phyloP scores from a whole-genome alignment of 805 yeast species.

The Nakazawaea ambrosiae region DNA sequence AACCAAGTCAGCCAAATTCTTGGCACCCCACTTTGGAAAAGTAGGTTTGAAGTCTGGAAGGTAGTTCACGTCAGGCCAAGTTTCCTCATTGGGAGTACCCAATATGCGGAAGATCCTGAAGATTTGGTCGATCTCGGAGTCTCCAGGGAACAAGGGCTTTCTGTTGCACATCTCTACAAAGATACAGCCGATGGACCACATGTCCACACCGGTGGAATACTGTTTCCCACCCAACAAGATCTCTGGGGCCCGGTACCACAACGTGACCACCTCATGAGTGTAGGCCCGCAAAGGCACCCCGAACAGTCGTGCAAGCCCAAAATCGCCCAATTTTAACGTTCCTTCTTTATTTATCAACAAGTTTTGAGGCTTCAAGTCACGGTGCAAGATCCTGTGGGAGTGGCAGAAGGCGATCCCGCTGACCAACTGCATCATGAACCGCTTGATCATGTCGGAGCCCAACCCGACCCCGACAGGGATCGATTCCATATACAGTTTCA shows the following conservation, averaged over 20 bases:
- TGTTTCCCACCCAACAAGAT: constrained; percentile 93
- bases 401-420: constrained; percentile 93
- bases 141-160: constrained; percentile 94
- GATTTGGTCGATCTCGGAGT: constrained; percentile 95
- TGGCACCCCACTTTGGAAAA: constrained; percentile 84
- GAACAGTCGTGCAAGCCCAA: constrained; percentile 94
- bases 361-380: constrained; percentile 96
- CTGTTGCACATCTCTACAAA: constrained; percentile 97
- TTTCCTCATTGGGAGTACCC: constrained; percentile 90
- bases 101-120: constrained; percentile 85
- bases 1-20: constrained; percentile 60
- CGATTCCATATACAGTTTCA: constrained; percentile 94
- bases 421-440: constrained; percentile 86
- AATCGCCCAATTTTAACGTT: constrained; percentile 83
- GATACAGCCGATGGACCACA: constrained; percentile 98
- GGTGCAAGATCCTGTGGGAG: constrained; percentile 86
- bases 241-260: constrained; percentile 98
- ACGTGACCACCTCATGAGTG: constrained; percentile 95
- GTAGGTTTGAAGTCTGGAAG: constrained; percentile 91
- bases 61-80: constrained; percentile 91
- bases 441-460: constrained; percentile 84
- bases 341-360: constrained; percentile 93
- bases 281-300: constrained; percentile 96
- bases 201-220: constrained; percentile 95
- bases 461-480: constrained; percentile 87